These are phyloP conservation scores for Stachybotrys elegans DNA, from an alignment of 2,329 filamentous ascomycete genomes.

Conservation along the genomic window DNA sequence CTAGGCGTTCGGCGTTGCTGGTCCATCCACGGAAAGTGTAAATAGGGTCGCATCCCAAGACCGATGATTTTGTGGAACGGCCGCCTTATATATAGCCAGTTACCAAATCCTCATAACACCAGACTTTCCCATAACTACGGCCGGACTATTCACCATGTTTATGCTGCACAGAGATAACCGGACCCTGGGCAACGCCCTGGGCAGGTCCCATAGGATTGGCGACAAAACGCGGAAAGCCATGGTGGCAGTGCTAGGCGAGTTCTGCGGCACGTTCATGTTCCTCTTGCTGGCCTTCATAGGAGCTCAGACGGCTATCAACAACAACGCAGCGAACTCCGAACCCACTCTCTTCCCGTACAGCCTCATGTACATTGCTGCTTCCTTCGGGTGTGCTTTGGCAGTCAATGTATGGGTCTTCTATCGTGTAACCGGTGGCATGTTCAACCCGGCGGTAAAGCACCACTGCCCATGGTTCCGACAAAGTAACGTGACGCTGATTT, in stretches of 20 bases:
- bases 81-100: too few relatives aligned
- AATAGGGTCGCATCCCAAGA: too few relatives aligned
- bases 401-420: conserved; percentile 55
- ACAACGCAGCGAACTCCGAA: conserved; percentile 16
- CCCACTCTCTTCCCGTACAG: conserved; percentile 25
- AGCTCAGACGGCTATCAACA: conserved; percentile 30
- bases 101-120: too few relatives aligned
- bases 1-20: too few relatives aligned
- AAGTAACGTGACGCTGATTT: too few relatives aligned
- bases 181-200: too few relatives aligned
- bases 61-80: too few relatives aligned
- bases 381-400: conserved; percentile 45
- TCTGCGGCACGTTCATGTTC: conserved; percentile 50
- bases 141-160: too few relatives aligned
- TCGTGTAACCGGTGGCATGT: conserved; percentile 46
- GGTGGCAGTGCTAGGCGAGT: conserved; percentile 42
- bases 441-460: conserved; percentile 47
- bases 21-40: too few relatives aligned
- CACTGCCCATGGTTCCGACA: too few relatives aligned
- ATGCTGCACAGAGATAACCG: too few relatives aligned
- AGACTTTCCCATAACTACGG: too few relatives aligned
- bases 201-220: neutral
- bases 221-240: conserved; percentile 25
- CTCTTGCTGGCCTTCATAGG: conserved; percentile 39
- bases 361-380: conserved; percentile 44